Evolutionary conservation across 106 monocot genomes (phyloP).

Genomic region (Allium fistulosum): DNA sequence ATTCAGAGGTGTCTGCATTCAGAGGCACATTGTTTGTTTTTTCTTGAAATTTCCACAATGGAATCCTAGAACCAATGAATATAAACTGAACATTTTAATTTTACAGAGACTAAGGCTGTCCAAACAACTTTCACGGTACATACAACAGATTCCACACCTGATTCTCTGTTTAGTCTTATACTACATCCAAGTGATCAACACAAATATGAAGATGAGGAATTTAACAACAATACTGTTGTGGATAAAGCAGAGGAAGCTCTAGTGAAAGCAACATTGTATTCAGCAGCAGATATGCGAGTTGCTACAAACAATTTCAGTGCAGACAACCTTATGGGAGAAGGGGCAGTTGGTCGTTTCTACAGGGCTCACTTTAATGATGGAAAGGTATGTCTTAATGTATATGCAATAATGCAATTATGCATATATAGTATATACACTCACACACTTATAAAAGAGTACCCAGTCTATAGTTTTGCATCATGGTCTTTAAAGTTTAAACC

Average conservation of each 20-base stretch:
- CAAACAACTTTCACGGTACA: constrained; percentile 21
- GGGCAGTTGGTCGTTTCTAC: constrained; percentile 64
- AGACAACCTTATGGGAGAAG: constrained; percentile 74
- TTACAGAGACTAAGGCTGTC: constrained; percentile 48
- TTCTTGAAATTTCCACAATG: too few relatives aligned
- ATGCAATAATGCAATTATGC: not conserved
- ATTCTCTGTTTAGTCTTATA: constrained; percentile 46
- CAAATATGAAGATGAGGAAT: constrained; percentile 63
- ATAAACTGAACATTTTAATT: not conserved
- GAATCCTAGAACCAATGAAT: too few relatives aligned
- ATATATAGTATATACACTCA: not conserved
- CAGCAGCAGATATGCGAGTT: constrained; percentile 78
- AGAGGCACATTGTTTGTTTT: too few relatives aligned
- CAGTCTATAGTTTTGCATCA: not conserved
- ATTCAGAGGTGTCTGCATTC: too few relatives aligned
- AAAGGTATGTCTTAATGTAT: constrained; percentile 37
- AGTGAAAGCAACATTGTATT: constrained; percentile 49
- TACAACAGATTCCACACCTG: constrained; percentile 16
- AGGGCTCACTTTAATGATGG: constrained; percentile 74
- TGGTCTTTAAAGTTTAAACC: not conserved
- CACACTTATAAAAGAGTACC: not conserved
- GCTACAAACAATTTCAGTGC: constrained; percentile 78
- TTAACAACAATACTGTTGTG: constrained; percentile 25
- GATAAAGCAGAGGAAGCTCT: constrained; percentile 23
- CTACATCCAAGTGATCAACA: constrained; percentile 46